phyloP scores from a whole-genome alignment of 2,329 filamentous ascomycete species.

The Penicillium capsulatum region DNA sequence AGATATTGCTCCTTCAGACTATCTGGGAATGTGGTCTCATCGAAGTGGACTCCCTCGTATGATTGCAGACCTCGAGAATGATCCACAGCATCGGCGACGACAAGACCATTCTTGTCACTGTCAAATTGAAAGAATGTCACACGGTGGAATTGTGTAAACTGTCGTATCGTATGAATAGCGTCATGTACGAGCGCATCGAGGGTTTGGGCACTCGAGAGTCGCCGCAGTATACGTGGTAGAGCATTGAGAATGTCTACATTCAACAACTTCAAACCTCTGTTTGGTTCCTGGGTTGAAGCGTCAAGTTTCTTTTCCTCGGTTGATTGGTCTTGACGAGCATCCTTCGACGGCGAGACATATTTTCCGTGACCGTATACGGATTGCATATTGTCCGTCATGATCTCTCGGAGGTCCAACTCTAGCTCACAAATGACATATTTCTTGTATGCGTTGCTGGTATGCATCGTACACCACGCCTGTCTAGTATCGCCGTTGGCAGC shows the following conservation, averaged over 20 bases:
- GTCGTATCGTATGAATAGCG: slow-evolving; percentile 74
- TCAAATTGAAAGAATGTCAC: slow-evolving; percentile 93
- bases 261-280: neutral
- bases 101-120: slow-evolving; percentile 71
- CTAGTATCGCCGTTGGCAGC: slow-evolving; percentile 50
- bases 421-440: slow-evolving; percentile 79
- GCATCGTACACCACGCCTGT: slow-evolving; percentile 83
- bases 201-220: slow-evolving; percentile 66
- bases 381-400: neutral
- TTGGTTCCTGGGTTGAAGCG: no score
- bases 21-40: slow-evolving; percentile 78
- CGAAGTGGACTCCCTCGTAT: slow-evolving; percentile 79
- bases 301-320: no score
- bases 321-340: no score
- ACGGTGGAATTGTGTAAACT: slow-evolving; percentile 78
- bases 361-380: neutral
- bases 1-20: slow-evolving; percentile 80
- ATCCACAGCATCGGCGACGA: slow-evolving; percentile 80
- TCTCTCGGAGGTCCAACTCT: slow-evolving; percentile 57
- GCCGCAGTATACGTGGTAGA: slow-evolving; percentile 83
- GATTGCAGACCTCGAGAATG: slow-evolving; percentile 69
- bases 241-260: slow-evolving; percentile 71
- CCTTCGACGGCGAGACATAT: no score
- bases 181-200: slow-evolving; percentile 72
- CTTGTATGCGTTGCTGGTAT: slow-evolving; percentile 63